Evolutionary conservation across 1,139 yeast species (phyloP).

Genomic region (Yamadazyma friedrichii): DNA sequence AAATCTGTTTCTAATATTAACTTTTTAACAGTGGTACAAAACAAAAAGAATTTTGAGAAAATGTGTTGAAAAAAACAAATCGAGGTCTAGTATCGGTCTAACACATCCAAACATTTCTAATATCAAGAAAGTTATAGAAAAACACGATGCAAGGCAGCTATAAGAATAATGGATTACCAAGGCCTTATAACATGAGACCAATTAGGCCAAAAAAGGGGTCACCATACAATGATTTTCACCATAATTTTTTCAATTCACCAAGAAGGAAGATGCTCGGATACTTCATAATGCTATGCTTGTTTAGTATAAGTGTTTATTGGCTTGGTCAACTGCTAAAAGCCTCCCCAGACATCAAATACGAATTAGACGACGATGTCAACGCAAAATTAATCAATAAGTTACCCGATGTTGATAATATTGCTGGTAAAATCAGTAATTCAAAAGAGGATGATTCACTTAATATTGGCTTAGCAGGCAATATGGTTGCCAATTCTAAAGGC

Average conservation of each 20-base stretch:
- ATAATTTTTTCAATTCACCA: constrained; percentile 34
- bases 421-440: constrained; percentile 22
- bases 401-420: constrained; percentile 14
- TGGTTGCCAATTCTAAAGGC: constrained; percentile 43
- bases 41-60: background rate
- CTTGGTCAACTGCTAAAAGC: constrained; percentile 38
- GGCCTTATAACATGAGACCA: constrained; percentile 52
- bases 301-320: constrained; percentile 37
- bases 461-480: constrained; percentile 39
- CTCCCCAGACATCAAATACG: constrained; percentile 27
- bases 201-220: constrained; percentile 29
- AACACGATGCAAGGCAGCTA: constrained; percentile 45
- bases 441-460: constrained; percentile 31
- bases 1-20: too few species aligned
- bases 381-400: constrained; percentile 13
- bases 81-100: too few species aligned
- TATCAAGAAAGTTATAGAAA: too few species aligned
- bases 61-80: constrained; percentile 1
- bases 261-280: constrained; percentile 42
- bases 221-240: constrained; percentile 35
- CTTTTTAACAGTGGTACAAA: too few species aligned
- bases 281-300: constrained; percentile 32
- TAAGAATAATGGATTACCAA: constrained; percentile 43
- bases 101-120: too few species aligned
- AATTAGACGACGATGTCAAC: constrained; percentile 19